Base-by-base conservation (phyloP, 345 rosid genomes). In the Eutrema yunnanense region DNA sequence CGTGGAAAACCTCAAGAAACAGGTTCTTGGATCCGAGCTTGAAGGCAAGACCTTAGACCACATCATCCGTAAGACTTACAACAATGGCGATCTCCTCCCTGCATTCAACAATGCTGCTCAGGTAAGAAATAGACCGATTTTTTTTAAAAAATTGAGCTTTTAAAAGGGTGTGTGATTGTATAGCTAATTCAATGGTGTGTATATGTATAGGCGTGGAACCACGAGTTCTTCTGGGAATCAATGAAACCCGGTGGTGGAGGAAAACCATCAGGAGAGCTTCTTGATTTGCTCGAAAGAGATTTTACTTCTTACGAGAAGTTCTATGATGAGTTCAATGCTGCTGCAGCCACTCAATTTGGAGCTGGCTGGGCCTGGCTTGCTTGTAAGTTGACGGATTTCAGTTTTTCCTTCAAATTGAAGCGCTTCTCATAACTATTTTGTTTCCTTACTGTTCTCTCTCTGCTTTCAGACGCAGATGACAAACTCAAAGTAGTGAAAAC, bases 341-440 rank as follows among this genome's bases (percentile, higher is more conserved):
- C 96, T 62, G 95, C 97, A 29, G 83, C 92, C 38, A 80, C 95
- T 34, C 96, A 94, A 49, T 94, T 86, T 84, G 98, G 97, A 76
- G 92, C 97, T 64, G 98, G 97, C 63, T 91, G 97, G 96, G 92
- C 90, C 34, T 94, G 98, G 97, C 96, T 94, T 76, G 95, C 84
- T 38, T 89, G 98, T 91, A 62, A 71, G 96, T 81, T 61, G 42
- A 33, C 30, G 29, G 11, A n/a, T 60, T 64, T n/a, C 32, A 6
- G n/a, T 14, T 32, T 49, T 47, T 4, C 42, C 2, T 33, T 4
- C 11, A 56, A 12, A 5, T 38, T 29, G 38, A 67, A 50, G 46
- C 60, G 34, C 9, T 9, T n/a, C 34, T 1, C 30, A 2, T 11
- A 12, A 13, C 14, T 33, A 54, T 10, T 27, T 22, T 19, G 22